A percentile compares a stretch with the other conserved stretches of the same genome.
Evolutionary conservation across 441 rosid species (phyloP).

Genomic region (Pelargonium citronellum): DNA sequence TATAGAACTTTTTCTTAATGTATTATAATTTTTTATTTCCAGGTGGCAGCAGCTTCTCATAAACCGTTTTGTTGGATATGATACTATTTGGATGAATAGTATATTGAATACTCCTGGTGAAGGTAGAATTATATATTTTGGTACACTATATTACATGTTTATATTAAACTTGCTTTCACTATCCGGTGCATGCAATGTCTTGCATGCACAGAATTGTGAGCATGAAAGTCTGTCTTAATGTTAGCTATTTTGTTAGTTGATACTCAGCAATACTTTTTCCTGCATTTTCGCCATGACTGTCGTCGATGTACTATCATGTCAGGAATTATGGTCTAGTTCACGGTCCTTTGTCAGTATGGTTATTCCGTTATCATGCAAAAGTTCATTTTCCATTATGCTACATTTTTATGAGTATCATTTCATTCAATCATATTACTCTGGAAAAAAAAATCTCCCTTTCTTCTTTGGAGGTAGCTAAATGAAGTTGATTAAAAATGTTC

Average conservation of each 20-base stretch:
- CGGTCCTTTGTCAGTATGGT: neutral
- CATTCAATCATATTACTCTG: neutral
- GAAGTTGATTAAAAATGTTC: neutral
- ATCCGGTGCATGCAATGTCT: neutral
- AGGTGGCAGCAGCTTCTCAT: conserved; percentile 99
- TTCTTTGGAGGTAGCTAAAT: neutral
- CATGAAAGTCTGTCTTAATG: neutral
- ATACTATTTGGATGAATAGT: conserved; percentile 95
- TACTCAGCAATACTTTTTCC: neutral
- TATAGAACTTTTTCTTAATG: neutral
- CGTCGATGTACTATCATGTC: neutral
- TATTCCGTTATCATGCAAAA: neutral
- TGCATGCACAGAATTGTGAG: neutral
- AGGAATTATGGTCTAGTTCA: neutral
- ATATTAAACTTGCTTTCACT: neutral
- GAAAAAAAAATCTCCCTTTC: neutral
- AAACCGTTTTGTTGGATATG: conserved; percentile 95
- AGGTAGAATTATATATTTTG: conserved; percentile 42
- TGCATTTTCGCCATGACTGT: neutral
- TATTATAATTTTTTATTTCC: conserved; percentile 25
- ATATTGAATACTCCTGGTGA: conserved; percentile 78
- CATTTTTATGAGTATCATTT: neutral
- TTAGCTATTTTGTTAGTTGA: neutral
- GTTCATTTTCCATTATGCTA: neutral
- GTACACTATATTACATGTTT: neutral